Percentiles rank a stretch among this genome's conserved stretches.
phyloP scores from a whole-genome alignment of 352 stramenopile species.

The Aphanomyces euteiches region DNA sequence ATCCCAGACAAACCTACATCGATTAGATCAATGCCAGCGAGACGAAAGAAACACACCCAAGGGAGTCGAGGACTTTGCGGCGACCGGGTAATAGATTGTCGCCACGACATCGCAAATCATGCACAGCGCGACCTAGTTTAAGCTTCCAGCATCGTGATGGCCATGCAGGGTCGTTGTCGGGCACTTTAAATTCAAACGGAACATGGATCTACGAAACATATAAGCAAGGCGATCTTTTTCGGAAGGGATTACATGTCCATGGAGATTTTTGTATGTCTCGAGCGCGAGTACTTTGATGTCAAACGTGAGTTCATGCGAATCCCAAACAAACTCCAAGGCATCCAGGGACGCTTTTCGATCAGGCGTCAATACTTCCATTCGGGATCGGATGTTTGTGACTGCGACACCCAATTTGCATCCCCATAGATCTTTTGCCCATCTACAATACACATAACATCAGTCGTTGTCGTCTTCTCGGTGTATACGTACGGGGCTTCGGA shows the following conservation, averaged over 20 bases:
- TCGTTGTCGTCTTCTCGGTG: not conserved
- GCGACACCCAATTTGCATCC: constrained; percentile 23
- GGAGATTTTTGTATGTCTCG: not conserved
- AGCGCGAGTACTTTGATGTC: constrained; percentile 23
- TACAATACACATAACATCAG: not conserved
- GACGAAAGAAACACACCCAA: constrained; percentile 9
- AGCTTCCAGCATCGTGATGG: constrained; percentile 9
- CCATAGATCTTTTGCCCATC: constrained; percentile 6
- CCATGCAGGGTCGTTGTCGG: not conserved
- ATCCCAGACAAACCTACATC: constrained; percentile 28
- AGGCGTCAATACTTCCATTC: not conserved
- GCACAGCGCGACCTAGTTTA: constrained; percentile 24
- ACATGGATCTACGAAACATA: constrained; percentile 4
- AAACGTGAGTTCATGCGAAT: constrained; percentile 24
- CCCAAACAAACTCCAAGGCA: constrained; percentile 25
- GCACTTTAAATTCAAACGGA: constrained; percentile 25
- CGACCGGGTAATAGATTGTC: not conserved
- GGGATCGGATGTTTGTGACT: constrained; percentile 23
- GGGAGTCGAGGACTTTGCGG: not conserved
- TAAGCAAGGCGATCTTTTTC: too few relatives aligned
- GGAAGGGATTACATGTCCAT: not conserved
- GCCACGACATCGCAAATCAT: constrained; percentile 22
- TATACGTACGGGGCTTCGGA: not conserved
- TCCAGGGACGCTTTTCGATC: constrained; percentile 4
- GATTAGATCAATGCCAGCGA: not conserved